These are phyloP conservation scores for Penicillium argentinense DNA, from an alignment of 495 filamentous ascomycete genomes.

Conservation along the genomic window DNA sequence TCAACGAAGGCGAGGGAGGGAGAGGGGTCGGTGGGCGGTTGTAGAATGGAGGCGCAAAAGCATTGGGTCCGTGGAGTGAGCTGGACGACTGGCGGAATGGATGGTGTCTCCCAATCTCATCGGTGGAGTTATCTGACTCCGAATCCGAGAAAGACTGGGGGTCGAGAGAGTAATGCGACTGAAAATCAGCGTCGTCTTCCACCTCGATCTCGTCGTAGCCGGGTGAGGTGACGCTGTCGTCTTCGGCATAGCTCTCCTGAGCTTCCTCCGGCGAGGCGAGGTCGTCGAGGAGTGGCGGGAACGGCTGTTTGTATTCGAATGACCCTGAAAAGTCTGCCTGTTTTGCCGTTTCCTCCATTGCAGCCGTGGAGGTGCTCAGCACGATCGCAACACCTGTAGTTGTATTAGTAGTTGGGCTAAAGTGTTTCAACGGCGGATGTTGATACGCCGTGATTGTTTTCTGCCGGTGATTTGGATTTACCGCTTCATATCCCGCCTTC, in stretches of 20 bases:
- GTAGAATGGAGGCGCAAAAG: conserved; percentile 86
- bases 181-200: conserved; percentile 47
- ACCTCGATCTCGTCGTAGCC: conserved; percentile 35
- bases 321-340: conserved; percentile 10
- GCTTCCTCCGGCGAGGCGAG: conserved; percentile 24
- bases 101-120: conserved; percentile 37
- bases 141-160: conserved; percentile 43
- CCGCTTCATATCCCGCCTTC: too few relatives aligned
- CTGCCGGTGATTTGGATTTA: too few relatives aligned
- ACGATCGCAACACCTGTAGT: neutral
- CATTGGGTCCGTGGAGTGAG: conserved; percentile 48
- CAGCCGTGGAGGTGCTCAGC: neutral
- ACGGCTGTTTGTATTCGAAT: conserved; percentile 41
- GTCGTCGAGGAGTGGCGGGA: conserved; percentile 39
- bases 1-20: conserved; percentile 89
- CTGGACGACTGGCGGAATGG: conserved; percentile 44
- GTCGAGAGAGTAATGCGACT: conserved; percentile 46
- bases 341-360: conserved; percentile 11
- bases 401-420: neutral
- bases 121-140: conserved; percentile 38
- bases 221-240: conserved; percentile 31
- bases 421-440: too few relatives aligned
- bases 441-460: too few relatives aligned
- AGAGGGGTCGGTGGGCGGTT: conserved; percentile 84
- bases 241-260: conserved; percentile 27